Percentiles rank a stretch among this genome's conserved stretches.
Evolutionary conservation across 345 rosid genomes (phyloP).

Genomic region (Sonneratia caseolaris): DNA sequence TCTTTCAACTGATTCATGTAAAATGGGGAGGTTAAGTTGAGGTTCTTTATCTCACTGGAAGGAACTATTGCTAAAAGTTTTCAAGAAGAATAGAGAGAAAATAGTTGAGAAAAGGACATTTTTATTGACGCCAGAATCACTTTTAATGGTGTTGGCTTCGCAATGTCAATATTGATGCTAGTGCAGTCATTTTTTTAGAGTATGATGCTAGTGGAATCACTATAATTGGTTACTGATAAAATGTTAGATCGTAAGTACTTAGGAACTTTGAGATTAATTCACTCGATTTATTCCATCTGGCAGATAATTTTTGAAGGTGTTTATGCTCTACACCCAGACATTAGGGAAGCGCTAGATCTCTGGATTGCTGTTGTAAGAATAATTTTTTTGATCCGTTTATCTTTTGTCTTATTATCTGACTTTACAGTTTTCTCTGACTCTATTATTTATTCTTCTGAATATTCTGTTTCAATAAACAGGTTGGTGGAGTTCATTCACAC

Average conservation of each 20-base stretch:
- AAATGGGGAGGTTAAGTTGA: background rate
- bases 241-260: background rate
- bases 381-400: slow-evolving; percentile 2
- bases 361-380: slow-evolving; percentile 97
- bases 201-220: background rate
- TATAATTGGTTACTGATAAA: no score
- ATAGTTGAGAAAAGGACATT: background rate
- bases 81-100: background rate
- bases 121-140: background rate
- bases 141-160: background rate
- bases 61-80: background rate
- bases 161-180: background rate
- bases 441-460: slow-evolving; percentile 11
- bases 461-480: slow-evolving; percentile 36
- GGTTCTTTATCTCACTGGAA: background rate
- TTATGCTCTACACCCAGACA: slow-evolving; percentile 93
- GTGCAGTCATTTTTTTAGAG: background rate
- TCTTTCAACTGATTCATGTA: background rate
- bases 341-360: slow-evolving; percentile 75
- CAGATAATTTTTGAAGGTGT: slow-evolving; percentile 97
- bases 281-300: slow-evolving; percentile 10
- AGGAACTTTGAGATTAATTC: background rate
- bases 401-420: background rate
- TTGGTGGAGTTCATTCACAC: slow-evolving; percentile 99
- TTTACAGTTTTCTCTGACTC: slow-evolving; percentile 5